Evolutionary conservation across 2,329 filamentous ascomycete species (phyloP).

Genomic region (Neurospora sp.): DNA sequence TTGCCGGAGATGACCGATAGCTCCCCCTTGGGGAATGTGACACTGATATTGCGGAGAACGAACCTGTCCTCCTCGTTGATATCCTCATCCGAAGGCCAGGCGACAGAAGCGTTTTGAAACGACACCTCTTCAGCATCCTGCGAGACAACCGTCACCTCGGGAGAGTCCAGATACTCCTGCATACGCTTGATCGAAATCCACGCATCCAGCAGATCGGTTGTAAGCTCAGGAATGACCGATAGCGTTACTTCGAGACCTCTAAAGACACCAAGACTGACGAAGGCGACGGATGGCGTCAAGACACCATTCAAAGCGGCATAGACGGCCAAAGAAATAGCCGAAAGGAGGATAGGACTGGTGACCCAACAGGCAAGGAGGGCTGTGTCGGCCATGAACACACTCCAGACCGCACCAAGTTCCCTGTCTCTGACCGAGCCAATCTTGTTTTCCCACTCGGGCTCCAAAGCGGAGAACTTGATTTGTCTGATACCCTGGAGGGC

Average conservation of each 20-base stretch:
- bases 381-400: slow-evolving; percentile 54
- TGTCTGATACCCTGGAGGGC: slow-evolving; percentile 71
- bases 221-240: slow-evolving; percentile 62
- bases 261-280: slow-evolving; percentile 69
- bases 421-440: slow-evolving; percentile 55
- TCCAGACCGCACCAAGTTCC: slow-evolving; percentile 59
- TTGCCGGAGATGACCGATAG: slow-evolving; percentile 68
- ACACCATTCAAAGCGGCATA: slow-evolving; percentile 56
- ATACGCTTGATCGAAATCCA: slow-evolving; percentile 65
- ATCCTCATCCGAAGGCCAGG: slow-evolving; percentile 62
- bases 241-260: slow-evolving; percentile 63
- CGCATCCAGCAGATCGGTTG: slow-evolving; percentile 61
- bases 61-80: slow-evolving; percentile 51
- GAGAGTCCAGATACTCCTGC: slow-evolving; percentile 57
- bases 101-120: slow-evolving; percentile 59
- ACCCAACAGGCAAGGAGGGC: slow-evolving; percentile 60
- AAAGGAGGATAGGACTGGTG: slow-evolving; percentile 61
- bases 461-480: slow-evolving; percentile 75
- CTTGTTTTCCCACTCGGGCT: slow-evolving; percentile 63
- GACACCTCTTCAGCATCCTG: slow-evolving; percentile 48
- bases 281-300: slow-evolving; percentile 64
- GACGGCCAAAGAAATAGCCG: slow-evolving; percentile 58
- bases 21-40: slow-evolving; percentile 58
- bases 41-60: slow-evolving; percentile 51
- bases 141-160: slow-evolving; percentile 50